phyloP scores from a whole-genome alignment of 768 basidiomycete species.

The Tulasnella sp. region DNA sequence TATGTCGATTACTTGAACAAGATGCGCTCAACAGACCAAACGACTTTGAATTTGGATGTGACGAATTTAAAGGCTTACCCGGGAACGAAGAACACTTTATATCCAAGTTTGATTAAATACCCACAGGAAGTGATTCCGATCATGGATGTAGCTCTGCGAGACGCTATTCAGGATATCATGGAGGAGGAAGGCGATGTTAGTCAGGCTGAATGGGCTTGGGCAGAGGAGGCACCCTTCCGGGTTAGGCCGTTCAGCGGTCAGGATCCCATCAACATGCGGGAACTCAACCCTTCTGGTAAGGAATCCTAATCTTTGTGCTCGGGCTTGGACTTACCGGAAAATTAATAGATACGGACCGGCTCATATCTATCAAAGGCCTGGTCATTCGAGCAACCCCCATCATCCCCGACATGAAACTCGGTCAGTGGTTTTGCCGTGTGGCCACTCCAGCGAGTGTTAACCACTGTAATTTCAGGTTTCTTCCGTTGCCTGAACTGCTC shows the following conservation, averaged over 20 bases:
- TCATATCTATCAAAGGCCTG: conserved; percentile 91
- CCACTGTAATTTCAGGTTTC: conserved; percentile 59
- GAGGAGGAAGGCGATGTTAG: conserved; percentile 66
- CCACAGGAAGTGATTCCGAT: conserved; percentile 96
- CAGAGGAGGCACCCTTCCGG: conserved; percentile 36
- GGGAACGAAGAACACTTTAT: conserved; percentile 66
- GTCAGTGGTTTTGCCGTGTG: conserved; percentile 33
- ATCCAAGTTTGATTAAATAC: conserved; percentile 81
- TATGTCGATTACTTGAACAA: conserved; percentile 79
- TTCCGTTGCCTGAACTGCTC: conserved; percentile 95
- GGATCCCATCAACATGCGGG: conserved; percentile 80
- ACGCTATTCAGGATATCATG: conserved; percentile 82
- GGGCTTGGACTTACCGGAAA: not conserved
- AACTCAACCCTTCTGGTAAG: conserved; percentile 86
- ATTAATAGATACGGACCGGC: conserved; percentile 87
- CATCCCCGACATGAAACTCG: conserved; percentile 95
- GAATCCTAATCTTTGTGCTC: conserved; percentile 15
- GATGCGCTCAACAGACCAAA: conserved; percentile 89
- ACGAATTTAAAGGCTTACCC: conserved; percentile 83
- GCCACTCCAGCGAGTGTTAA: not conserved
- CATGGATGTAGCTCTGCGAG: conserved; percentile 95
- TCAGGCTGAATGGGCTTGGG: conserved; percentile 74
- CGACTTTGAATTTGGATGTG: conserved; percentile 87
- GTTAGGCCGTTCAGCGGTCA: conserved; percentile 84
- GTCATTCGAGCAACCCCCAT: conserved; percentile 97